Evolutionary conservation across 1,139 yeast genomes (phyloP), one percentile per base, ranked within the genome.

Genomic region (Candida labiduridarum): DNA sequence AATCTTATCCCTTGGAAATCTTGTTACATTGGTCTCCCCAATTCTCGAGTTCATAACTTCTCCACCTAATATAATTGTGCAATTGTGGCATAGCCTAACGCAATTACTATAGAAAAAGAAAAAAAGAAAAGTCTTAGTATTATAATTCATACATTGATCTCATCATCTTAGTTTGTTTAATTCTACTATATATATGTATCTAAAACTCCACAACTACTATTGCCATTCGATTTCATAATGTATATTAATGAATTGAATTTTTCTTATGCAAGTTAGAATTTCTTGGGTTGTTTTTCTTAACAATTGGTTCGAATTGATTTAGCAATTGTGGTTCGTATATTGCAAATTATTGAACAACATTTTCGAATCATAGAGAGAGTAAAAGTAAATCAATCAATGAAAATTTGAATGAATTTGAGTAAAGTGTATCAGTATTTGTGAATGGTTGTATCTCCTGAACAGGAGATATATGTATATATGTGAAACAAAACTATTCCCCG

Each of bases 51-150:
- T 30, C 4, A 2, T 30, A 15, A 4, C 19, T 34, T 14, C 38
- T 9, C 38, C 18, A n/a, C 15, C 4, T 14, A 16, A 25, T 25
- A 25, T 25, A 14, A 41, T 41, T 41, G n/a, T 42, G 45, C 45
- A 33, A 42, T 14, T 42, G 45, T 42, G 45, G 45, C 45, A 31
- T 33, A 11, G 10, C 29, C 18, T 29, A 29, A 41, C 44, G 44
- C 19, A 42, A 42, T 42, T 12, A 39, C 29, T 8, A 9, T 25
- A 25, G 29, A 25, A 7, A 4, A 25, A 25, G 10, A 25, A 25
- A 25, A 25, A 25, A 25, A 25, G 29, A 25, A 25, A 25, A 25
- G 10, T 25, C 40, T 18, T 36, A 14, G 39, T 35, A 35, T 36
- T 22, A 15, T 18, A 10, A 2, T 16, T 16, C 9, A 15, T 15